phyloP scores from a whole-genome alignment of 1,139 yeast genomes.

The Candida albicans region DNA sequence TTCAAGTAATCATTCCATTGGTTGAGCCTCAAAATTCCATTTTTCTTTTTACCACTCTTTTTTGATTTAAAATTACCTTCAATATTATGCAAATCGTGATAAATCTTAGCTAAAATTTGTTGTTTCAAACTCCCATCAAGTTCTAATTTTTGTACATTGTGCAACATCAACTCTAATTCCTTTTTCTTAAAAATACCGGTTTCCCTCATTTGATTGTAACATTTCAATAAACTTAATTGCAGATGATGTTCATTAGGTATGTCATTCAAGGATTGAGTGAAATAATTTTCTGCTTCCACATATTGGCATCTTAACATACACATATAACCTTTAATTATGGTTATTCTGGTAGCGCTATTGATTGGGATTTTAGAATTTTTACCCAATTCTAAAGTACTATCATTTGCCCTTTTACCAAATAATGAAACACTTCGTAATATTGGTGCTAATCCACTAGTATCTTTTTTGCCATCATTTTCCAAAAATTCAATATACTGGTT shows the following conservation, averaged over 20 bases:
- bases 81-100: constrained; percentile 6
- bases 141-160: constrained; percentile 2
- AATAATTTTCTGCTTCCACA: constrained; percentile 8
- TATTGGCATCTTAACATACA: constrained; percentile 14
- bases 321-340: constrained; percentile 12
- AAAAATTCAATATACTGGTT: constrained; percentile 10
- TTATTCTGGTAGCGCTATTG: constrained; percentile 1
- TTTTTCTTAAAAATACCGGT: constrained; percentile 3
- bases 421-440: constrained; percentile 9
- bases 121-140: constrained; percentile 6
- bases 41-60: constrained; percentile 1
- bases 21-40: neutral
- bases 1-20: constrained; percentile 1
- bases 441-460: neutral
- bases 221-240: constrained; percentile 4
- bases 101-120: constrained; percentile 6
- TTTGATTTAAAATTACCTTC: neutral
- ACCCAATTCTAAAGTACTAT: neutral
- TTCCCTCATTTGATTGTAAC: constrained; percentile 9
- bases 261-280: constrained; percentile 4
- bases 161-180: neutral
- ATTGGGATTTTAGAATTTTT: neutral
- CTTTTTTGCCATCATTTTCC: neutral
- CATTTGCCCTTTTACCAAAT: constrained; percentile 1
- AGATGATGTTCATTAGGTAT: constrained; percentile 1